Evolutionary conservation across 345 rosid species (phyloP), one percentile per base, ranked within the genome.

Genomic region (Moricandia arvensis): DNA sequence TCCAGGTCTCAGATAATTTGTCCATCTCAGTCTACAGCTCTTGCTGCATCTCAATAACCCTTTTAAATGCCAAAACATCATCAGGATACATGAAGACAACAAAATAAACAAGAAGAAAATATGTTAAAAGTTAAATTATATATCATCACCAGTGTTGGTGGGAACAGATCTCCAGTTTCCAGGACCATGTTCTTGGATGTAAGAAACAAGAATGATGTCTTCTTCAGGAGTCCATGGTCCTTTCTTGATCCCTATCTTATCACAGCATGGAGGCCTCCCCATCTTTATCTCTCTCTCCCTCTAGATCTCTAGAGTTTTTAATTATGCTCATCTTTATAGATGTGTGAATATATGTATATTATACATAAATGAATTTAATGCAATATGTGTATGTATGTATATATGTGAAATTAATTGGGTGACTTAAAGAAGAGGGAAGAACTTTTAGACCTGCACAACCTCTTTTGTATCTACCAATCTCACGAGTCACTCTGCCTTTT

Each of bases 161-260:
- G 98, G 98, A 45, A 93, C 98, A 65, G 92, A 88, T 91, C 98
- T 88, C 98, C 98, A 93, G 67, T 89, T 93, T 29, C 98, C 98
- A 6, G 98, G 97, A 59, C 98, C 98, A 78, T 93, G 93, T 83
- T 89, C 88, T 82, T 93, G 97, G 63, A 93, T 91, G 79, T 91
- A 93, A 83, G 98, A 88, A 53, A 93, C 98, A 21, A 93, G 79
- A 72, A 93, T 88, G 84, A 93, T 89, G 79, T 93, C 98, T 77
- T 93, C 97, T 74, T 93, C 97, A 75, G 98, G 98, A 21, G 98
- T 93, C 98, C 98, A 93, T 71, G 98, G 98, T 71, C 98, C 98
- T 84, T 93, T 93, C 93, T 93, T 93, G 84, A 93, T 84, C 10
- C 98, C 92, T 58, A 85, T 84, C 86, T 88, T 89, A 38, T 88